Percentiles rank a stretch among this genome's conserved stretches.
Conservation (phyloP, 2,329 filamentous ascomycete genomes). For the Dothiorella sarmentorum region DNA sequence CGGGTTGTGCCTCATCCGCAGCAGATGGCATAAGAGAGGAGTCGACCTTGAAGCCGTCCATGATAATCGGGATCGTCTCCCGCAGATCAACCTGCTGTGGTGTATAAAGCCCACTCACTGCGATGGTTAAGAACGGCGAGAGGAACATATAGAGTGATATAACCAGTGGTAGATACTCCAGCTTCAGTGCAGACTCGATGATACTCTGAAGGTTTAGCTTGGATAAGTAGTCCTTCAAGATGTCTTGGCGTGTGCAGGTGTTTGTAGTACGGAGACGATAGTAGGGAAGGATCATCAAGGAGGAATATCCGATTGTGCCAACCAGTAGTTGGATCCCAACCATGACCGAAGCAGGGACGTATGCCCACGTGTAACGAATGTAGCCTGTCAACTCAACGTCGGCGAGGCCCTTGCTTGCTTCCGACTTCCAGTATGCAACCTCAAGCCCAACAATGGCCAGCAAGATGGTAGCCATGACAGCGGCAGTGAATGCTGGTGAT, state of each 20-base stretch:
- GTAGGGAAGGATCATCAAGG: background rate
- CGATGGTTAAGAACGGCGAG: background rate
- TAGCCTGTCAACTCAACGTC: background rate
- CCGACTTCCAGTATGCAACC: no score
- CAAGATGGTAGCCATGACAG: no score
- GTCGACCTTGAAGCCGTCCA: no score
- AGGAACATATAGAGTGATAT: background rate
- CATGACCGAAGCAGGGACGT: background rate
- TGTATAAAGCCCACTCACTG: background rate
- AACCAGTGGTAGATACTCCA: no score
- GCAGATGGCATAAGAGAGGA: no score
- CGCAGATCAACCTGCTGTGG: no score
- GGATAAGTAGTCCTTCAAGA: background rate
- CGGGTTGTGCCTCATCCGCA: no score
- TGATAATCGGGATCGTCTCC: no score
- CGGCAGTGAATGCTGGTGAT: no score
- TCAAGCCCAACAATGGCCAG: no score
- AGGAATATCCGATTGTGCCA: background rate
- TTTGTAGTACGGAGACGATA: background rate
- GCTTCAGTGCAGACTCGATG: background rate
- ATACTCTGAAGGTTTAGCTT: background rate
- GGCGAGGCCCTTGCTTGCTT: background rate
- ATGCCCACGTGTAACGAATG: background rate
- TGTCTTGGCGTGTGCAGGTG: background rate
- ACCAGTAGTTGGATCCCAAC: background rate